Evolutionary conservation across 2,329 filamentous ascomycete genomes (phyloP).

Genomic region (Magnaporthiopsis incrustans): DNA sequence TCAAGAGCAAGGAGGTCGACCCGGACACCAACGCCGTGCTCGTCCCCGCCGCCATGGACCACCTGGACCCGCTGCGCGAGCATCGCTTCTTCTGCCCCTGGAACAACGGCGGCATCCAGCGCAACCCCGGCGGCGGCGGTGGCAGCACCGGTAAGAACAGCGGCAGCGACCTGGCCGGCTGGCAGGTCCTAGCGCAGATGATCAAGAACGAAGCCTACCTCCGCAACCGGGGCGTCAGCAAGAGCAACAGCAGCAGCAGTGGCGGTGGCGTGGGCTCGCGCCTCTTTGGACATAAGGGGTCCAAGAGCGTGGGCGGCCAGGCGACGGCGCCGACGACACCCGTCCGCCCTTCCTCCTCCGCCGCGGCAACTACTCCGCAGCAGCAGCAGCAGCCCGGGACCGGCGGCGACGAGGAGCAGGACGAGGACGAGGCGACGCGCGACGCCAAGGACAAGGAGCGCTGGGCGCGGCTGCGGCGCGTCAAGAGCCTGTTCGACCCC

Average conservation of each 20-base stretch:
- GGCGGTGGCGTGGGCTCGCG: slow-evolving; percentile 19
- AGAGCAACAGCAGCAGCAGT: slow-evolving; percentile 1
- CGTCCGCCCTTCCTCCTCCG: slow-evolving; percentile 11
- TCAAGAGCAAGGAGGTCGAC: slow-evolving; percentile 64
- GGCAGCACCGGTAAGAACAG: neutral
- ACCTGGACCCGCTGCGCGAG: slow-evolving; percentile 61
- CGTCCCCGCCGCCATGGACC: slow-evolving; percentile 53
- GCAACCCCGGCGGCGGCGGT: slow-evolving; percentile 27
- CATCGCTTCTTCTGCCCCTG: slow-evolving; percentile 82
- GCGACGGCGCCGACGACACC: slow-evolving; percentile 13
- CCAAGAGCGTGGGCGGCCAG: slow-evolving; percentile 8
- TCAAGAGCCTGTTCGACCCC: slow-evolving; percentile 63
- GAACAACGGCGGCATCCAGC: slow-evolving; percentile 59
- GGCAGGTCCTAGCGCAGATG: slow-evolving; percentile 46
- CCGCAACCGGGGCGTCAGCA: slow-evolving; percentile 25
- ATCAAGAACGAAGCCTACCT: slow-evolving; percentile 52
- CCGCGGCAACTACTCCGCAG: slow-evolving; percentile 12
- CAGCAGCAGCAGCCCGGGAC: slow-evolving; percentile 8
- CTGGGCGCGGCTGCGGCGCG: slow-evolving; percentile 62
- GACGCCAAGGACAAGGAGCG: slow-evolving; percentile 61
- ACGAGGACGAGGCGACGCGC: slow-evolving; percentile 36
- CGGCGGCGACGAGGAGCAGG: slow-evolving; percentile 27
- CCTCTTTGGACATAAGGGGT: slow-evolving; percentile 9
- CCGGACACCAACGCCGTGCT: slow-evolving; percentile 41
- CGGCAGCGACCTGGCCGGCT: slow-evolving; percentile 35